phyloP scores from a whole-genome alignment of 148 eudicot species.

The Rhododendron kiyosumense region DNA sequence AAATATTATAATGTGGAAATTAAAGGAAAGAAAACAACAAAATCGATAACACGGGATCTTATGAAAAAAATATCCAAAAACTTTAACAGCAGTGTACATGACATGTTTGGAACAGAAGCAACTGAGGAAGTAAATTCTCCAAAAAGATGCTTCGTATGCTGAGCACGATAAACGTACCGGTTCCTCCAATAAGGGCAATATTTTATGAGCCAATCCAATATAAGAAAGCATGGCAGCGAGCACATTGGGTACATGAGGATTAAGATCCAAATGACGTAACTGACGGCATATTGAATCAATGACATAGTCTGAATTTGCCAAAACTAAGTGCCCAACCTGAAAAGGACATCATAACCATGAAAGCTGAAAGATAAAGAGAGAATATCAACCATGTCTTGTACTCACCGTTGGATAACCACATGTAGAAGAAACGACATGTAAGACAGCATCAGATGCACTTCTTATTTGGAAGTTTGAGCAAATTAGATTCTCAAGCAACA shows the following conservation, averaged over 20 bases:
- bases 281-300: slow-evolving; percentile 88
- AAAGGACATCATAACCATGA: slow-evolving; percentile 10
- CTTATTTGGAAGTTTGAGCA: slow-evolving; percentile 71
- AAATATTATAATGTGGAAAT: neutral
- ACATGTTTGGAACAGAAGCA: neutral
- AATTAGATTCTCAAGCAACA: slow-evolving; percentile 81
- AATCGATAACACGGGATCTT: neutral
- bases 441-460: slow-evolving; percentile 73
- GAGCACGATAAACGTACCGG: slow-evolving; percentile 45
- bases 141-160: slow-evolving; percentile 1
- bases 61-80: neutral
- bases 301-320: slow-evolving; percentile 85
- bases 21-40: neutral
- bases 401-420: slow-evolving; percentile 79
- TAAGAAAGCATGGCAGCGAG: slow-evolving; percentile 89
- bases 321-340: slow-evolving; percentile 88
- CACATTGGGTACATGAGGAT: slow-evolving; percentile 83
- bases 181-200: slow-evolving; percentile 93
- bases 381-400: neutral
- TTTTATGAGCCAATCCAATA: slow-evolving; percentile 74
- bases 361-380: neutral
- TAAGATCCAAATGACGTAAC: slow-evolving; percentile 82
- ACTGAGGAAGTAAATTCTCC: slow-evolving; percentile 4
- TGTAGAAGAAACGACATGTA: slow-evolving; percentile 57
- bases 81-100: neutral